Percentiles rank a stretch among this genome's conserved stretches.
Conservation (phyloP, 2,329 filamentous ascomycete species). For the Tolypocladium tropicale region DNA sequence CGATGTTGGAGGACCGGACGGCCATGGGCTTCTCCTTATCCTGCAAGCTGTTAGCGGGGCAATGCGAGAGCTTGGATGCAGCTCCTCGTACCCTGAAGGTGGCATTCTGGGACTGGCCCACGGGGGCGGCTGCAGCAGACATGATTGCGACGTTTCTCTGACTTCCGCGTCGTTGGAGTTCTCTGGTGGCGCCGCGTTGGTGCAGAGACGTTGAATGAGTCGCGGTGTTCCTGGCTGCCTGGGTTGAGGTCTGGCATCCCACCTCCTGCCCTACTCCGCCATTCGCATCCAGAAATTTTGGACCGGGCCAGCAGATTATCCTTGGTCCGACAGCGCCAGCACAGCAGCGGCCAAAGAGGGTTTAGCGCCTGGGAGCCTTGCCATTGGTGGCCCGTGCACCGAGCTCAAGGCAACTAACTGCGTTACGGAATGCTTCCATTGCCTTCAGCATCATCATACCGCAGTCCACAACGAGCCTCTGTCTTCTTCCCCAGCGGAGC, state of each 20-base stretch:
- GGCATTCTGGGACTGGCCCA: slow-evolving; percentile 36
- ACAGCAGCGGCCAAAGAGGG: slow-evolving; percentile 6
- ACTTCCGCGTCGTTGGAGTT: slow-evolving; percentile 14
- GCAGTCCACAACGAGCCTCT: slow-evolving; percentile 2
- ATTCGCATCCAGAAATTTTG: slow-evolving; percentile 27
- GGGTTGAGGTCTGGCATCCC: slow-evolving; percentile 23
- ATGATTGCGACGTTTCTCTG: slow-evolving; percentile 31
- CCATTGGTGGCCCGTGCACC: slow-evolving; percentile 16
- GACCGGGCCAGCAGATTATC: slow-evolving; percentile 28
- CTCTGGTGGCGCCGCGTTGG: slow-evolving; percentile 19
- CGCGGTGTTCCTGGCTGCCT: slow-evolving; percentile 20
- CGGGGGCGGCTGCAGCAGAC: slow-evolving; percentile 30
- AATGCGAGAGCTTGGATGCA: slow-evolving; percentile 21
- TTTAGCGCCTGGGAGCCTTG: slow-evolving; percentile 14
- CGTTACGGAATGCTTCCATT: slow-evolving; percentile 29
- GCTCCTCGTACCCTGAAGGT: slow-evolving; percentile 44
- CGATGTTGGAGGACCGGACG: slow-evolving; percentile 91
- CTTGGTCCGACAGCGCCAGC: slow-evolving; percentile 20
- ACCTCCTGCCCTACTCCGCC: slow-evolving; percentile 26
- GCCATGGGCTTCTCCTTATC: slow-evolving; percentile 98
- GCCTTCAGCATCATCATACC: slow-evolving; percentile 18
- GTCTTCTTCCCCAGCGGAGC: not conserved
- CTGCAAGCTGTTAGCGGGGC: slow-evolving; percentile 33
- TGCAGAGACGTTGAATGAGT: slow-evolving; percentile 13
- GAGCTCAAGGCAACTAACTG: slow-evolving; percentile 28